A percentile compares a stretch with the other conserved stretches of the same genome.
Evolutionary conservation across 2,329 filamentous ascomycete genomes (phyloP).

Genomic region (Colletotrichum melonis): DNA sequence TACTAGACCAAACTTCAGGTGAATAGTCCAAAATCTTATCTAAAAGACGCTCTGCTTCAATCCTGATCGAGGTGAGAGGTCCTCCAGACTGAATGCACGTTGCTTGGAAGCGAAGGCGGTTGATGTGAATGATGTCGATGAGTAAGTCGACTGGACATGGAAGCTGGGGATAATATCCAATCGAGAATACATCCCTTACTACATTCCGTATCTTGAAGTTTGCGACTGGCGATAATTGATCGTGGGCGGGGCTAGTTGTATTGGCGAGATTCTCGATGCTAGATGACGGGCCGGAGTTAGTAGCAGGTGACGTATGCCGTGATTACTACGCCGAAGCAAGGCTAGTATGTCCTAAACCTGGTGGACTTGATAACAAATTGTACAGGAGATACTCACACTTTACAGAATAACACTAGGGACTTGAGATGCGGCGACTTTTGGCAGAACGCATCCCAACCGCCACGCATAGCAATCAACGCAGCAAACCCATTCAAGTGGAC

Average conservation of each 20-base stretch:
- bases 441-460: conserved; percentile 17
- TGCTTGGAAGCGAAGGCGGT: conserved; percentile 46
- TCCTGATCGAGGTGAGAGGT: conserved; percentile 24
- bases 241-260: conserved; percentile 48
- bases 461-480: conserved; percentile 27
- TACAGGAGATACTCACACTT: conserved; percentile 5
- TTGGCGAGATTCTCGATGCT: conserved; percentile 48
- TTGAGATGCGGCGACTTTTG: neutral
- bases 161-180: conserved; percentile 39
- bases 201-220: conserved; percentile 40
- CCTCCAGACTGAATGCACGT: conserved; percentile 6
- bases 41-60: conserved; percentile 5
- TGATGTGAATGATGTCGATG: conserved; percentile 47
- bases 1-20: conserved; percentile 44
- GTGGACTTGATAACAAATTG: neutral
- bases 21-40: conserved; percentile 43
- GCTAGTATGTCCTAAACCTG: neutral
- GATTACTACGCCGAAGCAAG: neutral
- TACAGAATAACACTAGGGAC: neutral
- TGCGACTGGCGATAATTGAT: conserved; percentile 40
- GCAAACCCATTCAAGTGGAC: conserved; percentile 44
- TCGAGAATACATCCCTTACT: conserved; percentile 41
- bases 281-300: neutral
- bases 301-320: neutral
- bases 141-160: conserved; percentile 47